phyloP scores from a whole-genome alignment of 352 stramenopile species.

The Pythium vanterpoolii region DNA sequence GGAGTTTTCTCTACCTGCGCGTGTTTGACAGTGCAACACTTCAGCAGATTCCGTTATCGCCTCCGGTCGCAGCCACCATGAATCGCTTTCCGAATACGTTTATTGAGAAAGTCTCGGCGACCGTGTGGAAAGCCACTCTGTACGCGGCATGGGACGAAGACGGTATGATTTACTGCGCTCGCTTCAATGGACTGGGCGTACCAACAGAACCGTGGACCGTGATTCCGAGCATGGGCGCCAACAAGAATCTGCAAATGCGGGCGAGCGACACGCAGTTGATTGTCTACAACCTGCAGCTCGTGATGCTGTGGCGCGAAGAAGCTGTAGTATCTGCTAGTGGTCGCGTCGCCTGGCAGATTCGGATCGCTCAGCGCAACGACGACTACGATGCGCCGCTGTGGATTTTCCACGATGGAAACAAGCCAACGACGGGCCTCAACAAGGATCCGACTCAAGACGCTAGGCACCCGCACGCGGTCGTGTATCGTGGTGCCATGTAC shows the following conservation, averaged over 20 bases:
- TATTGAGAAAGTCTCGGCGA: constrained; percentile 42
- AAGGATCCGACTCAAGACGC: constrained; percentile 40
- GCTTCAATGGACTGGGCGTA: constrained; percentile 42
- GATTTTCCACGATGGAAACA: constrained; percentile 76
- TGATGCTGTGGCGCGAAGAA: constrained; percentile 62
- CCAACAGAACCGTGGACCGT: constrained; percentile 39
- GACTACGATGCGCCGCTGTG: constrained; percentile 49
- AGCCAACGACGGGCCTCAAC: constrained; percentile 41
- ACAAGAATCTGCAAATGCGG: constrained; percentile 50
- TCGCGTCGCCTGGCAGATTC: constrained; percentile 43
- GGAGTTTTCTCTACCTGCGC: constrained; percentile 52
- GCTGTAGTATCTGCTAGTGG: constrained; percentile 10
- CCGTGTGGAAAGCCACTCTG: constrained; percentile 41
- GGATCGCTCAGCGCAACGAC: constrained; percentile 50
- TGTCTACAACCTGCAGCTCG: constrained; percentile 56
- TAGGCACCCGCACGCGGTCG: constrained; percentile 30
- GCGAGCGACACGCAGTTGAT: constrained; percentile 43
- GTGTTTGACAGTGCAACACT: constrained; percentile 47
- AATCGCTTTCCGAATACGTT: constrained; percentile 51
- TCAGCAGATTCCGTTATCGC: constrained; percentile 24
- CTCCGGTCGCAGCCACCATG: constrained; percentile 23
- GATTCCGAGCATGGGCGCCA: constrained; percentile 60
- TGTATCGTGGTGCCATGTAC: constrained; percentile 60
- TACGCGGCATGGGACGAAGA: constrained; percentile 74
- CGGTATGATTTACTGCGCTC: constrained; percentile 51